phyloP scores from a whole-genome alignment of 2,329 filamentous ascomycete species.

The Periglandula ipomoeae region DNA sequence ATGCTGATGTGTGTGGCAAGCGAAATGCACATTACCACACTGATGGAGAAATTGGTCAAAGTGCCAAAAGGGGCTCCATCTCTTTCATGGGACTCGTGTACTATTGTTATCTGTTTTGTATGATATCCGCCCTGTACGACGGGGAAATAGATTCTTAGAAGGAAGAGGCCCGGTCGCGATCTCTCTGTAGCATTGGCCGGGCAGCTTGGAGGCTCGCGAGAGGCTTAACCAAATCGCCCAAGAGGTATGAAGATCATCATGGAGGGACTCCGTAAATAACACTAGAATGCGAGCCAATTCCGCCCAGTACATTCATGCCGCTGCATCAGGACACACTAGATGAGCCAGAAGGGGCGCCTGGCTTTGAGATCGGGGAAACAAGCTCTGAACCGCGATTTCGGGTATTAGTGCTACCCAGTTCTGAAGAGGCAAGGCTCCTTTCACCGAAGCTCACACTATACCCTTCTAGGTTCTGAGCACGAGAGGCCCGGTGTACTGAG shows the following conservation, averaged over 20 bases:
- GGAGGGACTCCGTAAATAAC: too few species aligned
- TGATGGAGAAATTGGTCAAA: neutral
- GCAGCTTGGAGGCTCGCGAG: neutral
- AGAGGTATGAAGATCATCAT: too few species aligned
- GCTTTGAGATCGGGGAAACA: neutral
- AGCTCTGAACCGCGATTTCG: neutral
- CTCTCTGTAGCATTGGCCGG: neutral
- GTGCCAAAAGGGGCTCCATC: neutral
- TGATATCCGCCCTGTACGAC: neutral
- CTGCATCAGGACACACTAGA: too few species aligned
- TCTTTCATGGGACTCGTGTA: neutral
- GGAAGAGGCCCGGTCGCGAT: neutral
- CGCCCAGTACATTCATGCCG: too few species aligned
- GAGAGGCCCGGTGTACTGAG: neutral
- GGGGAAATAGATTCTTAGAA: neutral
- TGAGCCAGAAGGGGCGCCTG: neutral
- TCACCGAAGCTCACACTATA: neutral
- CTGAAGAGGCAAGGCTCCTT: neutral
- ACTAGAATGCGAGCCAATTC: too few species aligned
- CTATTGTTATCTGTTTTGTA: neutral
- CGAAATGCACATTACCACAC: neutral
- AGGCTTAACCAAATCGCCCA: neutral
- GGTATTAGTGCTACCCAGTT: neutral
- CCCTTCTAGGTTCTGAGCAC: neutral
- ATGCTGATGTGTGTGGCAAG: neutral